phyloP scores from a whole-genome alignment of 2,329 filamentous ascomycete species.

The Thelonectria rubi region DNA sequence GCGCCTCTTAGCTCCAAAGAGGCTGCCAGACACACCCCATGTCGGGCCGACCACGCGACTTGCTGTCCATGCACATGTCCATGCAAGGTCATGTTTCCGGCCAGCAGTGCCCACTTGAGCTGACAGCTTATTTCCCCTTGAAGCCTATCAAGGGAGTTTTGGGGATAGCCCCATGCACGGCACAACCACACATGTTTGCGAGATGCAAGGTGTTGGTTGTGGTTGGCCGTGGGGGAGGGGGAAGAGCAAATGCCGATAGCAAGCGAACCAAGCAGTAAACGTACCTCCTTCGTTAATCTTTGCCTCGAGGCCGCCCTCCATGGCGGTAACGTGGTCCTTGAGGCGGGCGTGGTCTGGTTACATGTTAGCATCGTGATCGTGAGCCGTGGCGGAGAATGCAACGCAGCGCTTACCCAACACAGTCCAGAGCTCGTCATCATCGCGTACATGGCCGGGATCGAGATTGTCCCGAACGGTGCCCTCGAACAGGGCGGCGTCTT shows the following conservation, averaged over 20 bases:
- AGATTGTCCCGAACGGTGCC: conserved; percentile 94
- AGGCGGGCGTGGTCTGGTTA: conserved; percentile 85
- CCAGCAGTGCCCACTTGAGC: conserved; percentile 23
- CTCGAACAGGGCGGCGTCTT: conserved; percentile 96
- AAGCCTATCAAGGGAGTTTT: not conserved
- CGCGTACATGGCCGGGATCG: conserved; percentile 92
- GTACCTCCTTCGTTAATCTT: conserved; percentile 92
- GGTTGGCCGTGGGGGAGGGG: not conserved
- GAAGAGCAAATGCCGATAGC: conserved; percentile 37
- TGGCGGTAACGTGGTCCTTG: conserved; percentile 85
- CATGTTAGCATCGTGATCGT: conserved; percentile 34
- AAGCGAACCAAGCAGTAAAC: conserved; percentile 48
- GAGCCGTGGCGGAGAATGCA: conserved; percentile 18
- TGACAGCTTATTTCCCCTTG: conserved; percentile 7
- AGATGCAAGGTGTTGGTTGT: conserved; percentile 18
- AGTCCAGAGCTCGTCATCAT: conserved; percentile 97
- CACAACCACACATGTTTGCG: conserved; percentile 26
- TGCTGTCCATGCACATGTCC: conserved; percentile 46
- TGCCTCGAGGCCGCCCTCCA: conserved; percentile 91
- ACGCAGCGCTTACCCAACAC: conserved; percentile 74
- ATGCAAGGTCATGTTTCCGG: conserved; percentile 45
- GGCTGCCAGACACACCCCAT: not conserved
- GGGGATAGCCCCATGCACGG: conserved; percentile 22
- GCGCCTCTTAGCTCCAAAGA: conserved; percentile 9
- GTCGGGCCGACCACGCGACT: conserved; percentile 44